Base-by-base conservation (phyloP, 2,329 filamentous ascomycete genomes). In the Venturia pyrina region DNA sequence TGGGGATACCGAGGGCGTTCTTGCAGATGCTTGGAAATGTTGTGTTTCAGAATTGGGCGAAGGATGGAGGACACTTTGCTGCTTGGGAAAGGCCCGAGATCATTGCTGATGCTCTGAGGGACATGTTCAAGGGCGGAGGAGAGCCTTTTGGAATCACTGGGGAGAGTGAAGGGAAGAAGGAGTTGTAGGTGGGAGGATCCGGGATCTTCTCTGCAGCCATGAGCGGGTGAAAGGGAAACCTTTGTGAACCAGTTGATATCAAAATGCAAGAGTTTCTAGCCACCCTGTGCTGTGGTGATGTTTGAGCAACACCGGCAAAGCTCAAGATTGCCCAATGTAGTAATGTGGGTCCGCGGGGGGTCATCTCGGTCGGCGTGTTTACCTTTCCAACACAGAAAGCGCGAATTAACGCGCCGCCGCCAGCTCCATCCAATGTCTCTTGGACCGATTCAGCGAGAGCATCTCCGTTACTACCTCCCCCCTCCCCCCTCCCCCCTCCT, bases 61-160 rank as follows among this genome's bases (percentile, higher is more conserved):
- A 78, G 1, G 76, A 77, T 10, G 84, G 84, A 0, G 85, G 85
- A 0, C 86, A 88, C 71, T 88, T 88, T 70, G 85, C 84, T 1
- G 82, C 86, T 0, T 83, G 81, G 70, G 86, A 89, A 73, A 75
- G 76, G 32, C 86, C 86, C 0, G 77, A 83, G 28, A 73, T 78
- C 5, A 73, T 88, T 32, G 81, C 77, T 0, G 74, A 73, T 3
- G 86, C 88, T 71, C 67, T 88, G 65, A 77, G 77, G 68, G 76
- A 76, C 7, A 87, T 88, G 84, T 87, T 87, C 75, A 81, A 82
- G 0, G 79, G 79, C 66, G 76, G 75, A 4, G 76, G 75, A 1
- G 69, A 70, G 5, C 74, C 73, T 61, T 76, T 70, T 68, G 69
- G 70, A 2, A 70, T 77, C 48, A 71, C 77, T 41, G 70, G 19